Evolutionary conservation across 2,329 filamentous ascomycete species (phyloP).

Genomic region (Calonectria naviculata): DNA sequence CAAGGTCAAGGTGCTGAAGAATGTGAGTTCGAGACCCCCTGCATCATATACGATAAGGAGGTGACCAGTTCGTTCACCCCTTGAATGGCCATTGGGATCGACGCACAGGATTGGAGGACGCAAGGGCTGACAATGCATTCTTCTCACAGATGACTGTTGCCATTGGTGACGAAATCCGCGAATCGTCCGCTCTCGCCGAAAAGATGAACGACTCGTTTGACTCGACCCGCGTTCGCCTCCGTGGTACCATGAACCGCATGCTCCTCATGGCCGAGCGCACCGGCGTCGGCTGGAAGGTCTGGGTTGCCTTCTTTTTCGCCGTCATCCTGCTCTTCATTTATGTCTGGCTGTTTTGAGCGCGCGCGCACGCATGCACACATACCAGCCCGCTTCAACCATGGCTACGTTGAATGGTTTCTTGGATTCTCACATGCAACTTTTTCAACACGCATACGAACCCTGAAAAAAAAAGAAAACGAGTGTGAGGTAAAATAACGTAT

Average conservation of each 20-base stretch:
- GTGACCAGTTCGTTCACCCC: background rate
- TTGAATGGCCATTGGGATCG: background rate
- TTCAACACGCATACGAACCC: background rate
- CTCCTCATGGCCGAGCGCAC: constrained; percentile 93
- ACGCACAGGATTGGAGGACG: background rate
- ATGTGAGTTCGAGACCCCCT: constrained; percentile 78
- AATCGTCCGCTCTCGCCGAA: constrained; percentile 87
- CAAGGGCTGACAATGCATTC: constrained; percentile 18
- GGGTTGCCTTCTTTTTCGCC: constrained; percentile 88
- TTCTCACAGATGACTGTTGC: constrained; percentile 80
- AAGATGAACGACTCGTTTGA: constrained; percentile 98
- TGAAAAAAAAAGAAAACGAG: background rate
- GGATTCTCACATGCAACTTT: background rate
- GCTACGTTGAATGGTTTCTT: background rate
- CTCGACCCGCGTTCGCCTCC: constrained; percentile 80
- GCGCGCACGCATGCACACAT: background rate
- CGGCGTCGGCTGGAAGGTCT: constrained; percentile 95
- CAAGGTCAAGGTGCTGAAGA: constrained; percentile 90
- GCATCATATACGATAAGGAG: background rate
- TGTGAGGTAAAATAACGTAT: background rate
- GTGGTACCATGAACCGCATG: constrained; percentile 98
- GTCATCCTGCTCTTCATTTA: constrained; percentile 89
- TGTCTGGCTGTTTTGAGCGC: constrained; percentile 84
- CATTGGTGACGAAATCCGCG: constrained; percentile 95
- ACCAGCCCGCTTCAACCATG: background rate